phyloP scores from a whole-genome alignment of 2,329 filamentous ascomycete genomes.

The Endocalyx cinctus region DNA sequence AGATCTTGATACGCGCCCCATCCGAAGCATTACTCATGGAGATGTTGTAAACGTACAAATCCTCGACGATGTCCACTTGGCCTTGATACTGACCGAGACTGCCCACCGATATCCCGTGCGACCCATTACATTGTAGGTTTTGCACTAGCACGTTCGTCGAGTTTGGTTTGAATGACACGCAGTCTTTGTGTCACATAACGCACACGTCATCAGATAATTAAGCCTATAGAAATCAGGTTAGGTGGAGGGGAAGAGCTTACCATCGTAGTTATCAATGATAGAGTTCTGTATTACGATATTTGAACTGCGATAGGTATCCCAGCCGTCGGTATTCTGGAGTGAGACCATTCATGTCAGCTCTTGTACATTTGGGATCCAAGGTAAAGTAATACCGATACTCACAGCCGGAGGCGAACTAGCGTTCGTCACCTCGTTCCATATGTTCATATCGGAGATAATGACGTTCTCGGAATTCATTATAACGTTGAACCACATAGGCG shows the following conservation, averaged over 20 bases:
- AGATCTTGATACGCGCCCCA: slow-evolving; percentile 62
- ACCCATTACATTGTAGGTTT: slow-evolving; percentile 56
- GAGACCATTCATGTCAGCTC: no score
- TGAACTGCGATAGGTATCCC: slow-evolving; percentile 55
- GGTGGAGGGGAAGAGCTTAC: slow-evolving; percentile 20
- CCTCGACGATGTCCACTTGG: slow-evolving; percentile 55
- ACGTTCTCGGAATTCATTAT: slow-evolving; percentile 58
- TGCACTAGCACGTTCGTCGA: slow-evolving; percentile 54
- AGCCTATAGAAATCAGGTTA: no score
- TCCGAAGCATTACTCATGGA: slow-evolving; percentile 47
- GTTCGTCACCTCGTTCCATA: slow-evolving; percentile 27
- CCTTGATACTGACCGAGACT: slow-evolving; percentile 55
- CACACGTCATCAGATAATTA: no score
- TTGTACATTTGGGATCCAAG: no score
- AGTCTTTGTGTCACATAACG: no score
- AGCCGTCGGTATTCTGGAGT: slow-evolving; percentile 61
- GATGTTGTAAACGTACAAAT: slow-evolving; percentile 48
- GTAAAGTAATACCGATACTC: slow-evolving; percentile 44
- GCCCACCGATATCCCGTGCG: slow-evolving; percentile 58
- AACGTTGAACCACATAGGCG: slow-evolving; percentile 54
- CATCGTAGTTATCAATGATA: slow-evolving; percentile 61
- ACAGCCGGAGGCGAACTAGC: slow-evolving; percentile 31
- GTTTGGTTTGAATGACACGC: slow-evolving; percentile 61
- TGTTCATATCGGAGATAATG: slow-evolving; percentile 57
- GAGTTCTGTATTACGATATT: slow-evolving; percentile 62